A percentile compares a stretch with the other conserved stretches of the same genome.
Conservation (phyloP, 2,329 filamentous ascomycete species). For the Epichloe gansuensis region DNA sequence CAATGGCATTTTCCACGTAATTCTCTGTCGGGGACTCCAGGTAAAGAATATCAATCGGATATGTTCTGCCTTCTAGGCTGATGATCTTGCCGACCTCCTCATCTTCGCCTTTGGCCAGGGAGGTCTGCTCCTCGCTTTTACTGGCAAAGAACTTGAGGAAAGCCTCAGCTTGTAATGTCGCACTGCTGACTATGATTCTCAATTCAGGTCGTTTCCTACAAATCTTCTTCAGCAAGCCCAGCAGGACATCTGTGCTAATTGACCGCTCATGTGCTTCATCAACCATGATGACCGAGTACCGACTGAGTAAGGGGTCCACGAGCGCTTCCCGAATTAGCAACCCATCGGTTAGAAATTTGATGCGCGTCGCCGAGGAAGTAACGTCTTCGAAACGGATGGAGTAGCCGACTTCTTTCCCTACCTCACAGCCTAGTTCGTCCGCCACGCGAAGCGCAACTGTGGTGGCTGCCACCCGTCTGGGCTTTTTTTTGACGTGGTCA, state of each 20-base stretch:
- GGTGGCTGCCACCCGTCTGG: constrained; percentile 78
- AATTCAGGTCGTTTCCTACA: constrained; percentile 65
- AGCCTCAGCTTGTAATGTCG: constrained; percentile 78
- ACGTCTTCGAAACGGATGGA: constrained; percentile 88
- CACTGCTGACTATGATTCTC: constrained; percentile 82
- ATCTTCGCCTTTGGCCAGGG: constrained; percentile 14
- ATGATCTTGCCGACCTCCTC: constrained; percentile 42
- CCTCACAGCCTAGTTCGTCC: constrained; percentile 71
- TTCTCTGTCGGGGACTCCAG: constrained; percentile 66
- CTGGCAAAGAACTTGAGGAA: constrained; percentile 66
- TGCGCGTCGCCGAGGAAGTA: constrained; percentile 69
- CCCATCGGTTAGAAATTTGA: constrained; percentile 94
- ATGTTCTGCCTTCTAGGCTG: constrained; percentile 75
- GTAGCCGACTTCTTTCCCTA: constrained; percentile 87
- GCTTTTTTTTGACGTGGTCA: constrained; percentile 34
- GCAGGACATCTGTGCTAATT: constrained; percentile 78
- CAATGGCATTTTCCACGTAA: constrained; percentile 72
- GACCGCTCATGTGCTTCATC: constrained; percentile 94
- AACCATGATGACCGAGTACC: constrained; percentile 94
- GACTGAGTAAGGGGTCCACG: constrained; percentile 77
- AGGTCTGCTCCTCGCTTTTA: constrained; percentile 22
- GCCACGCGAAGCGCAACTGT: constrained; percentile 82
- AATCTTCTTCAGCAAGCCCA: constrained; percentile 88
- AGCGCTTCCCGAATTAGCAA: constrained; percentile 83
- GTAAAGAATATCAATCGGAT: constrained; percentile 79